Conservation (phyloP, 257 asterid genomes). For the Penstemon newberryi region DNA sequence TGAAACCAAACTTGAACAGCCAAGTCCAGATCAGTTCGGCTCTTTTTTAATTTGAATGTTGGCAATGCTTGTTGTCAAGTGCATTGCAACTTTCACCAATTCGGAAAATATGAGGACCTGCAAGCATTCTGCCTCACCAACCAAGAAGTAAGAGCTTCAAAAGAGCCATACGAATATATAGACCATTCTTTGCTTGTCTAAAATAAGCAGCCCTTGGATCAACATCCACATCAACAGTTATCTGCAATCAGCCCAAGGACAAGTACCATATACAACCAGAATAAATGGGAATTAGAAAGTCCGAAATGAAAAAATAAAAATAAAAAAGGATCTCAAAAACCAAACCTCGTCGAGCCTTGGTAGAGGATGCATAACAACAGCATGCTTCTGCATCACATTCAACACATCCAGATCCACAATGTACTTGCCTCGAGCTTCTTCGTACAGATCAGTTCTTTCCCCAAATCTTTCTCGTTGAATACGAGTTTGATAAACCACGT, state of each 20-base stretch:
- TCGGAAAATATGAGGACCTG: background rate
- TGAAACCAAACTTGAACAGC: too few species aligned
- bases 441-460: constrained; percentile 73
- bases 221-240: constrained; percentile 71
- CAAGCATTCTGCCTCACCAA: constrained; percentile 44
- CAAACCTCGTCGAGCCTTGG: constrained; percentile 94
- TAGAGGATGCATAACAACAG: constrained; percentile 91
- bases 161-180: constrained; percentile 82
- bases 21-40: too few species aligned
- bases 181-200: constrained; percentile 86
- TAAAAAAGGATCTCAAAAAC: constrained; percentile 1
- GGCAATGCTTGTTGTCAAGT: too few species aligned
- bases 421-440: constrained; percentile 87
- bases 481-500: constrained; percentile 81
- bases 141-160: constrained; percentile 85
- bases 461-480: constrained; percentile 85
- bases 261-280: background rate
- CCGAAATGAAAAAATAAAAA: background rate
- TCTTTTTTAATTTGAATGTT: too few species aligned
- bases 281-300: background rate
- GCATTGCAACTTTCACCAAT: background rate
- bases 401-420: constrained; percentile 57
- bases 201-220: constrained; percentile 87
- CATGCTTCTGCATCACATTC: constrained; percentile 80
- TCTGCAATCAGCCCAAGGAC: constrained; percentile 35